Base-by-base conservation (phyloP, 208 protist genomes). In the Leishmania gerbilli region DNA sequence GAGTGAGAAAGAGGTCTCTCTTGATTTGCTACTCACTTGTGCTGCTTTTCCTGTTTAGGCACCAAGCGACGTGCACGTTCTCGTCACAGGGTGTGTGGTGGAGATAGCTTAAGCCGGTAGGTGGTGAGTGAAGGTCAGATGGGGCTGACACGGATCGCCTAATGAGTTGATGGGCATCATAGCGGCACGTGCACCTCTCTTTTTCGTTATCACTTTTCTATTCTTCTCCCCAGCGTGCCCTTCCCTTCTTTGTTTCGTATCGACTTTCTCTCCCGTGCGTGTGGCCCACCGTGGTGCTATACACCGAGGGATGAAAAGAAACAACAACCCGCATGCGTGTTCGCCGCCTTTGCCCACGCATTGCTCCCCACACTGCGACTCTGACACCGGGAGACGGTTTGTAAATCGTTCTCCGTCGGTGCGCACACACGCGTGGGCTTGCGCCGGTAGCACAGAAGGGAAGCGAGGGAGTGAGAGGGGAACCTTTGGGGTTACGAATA, bases 221-320 rank as follows among this genome's bases (percentile, higher is more conserved):
- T 67, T 45, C 58, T 81, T 67, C 74, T n/a, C 49, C 40, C 68
- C 37, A 81, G 77, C 42, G 40, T 58, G 7, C 47, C 45, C 45
- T 74, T 47, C 6, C n/a, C 47, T 74, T 74, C 60, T 64, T 55
- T n/a, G 62, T 65, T 47, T n/a, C 55, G 42, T 34, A 27, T 49
- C 27, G 64, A 49, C 47, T 51, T 82, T 21, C 9, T 76, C 58
- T 65, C 45, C 65, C 3, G 62, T 74, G 72, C 55, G n/a, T 4
- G 15, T 58, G 45, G 31, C 47, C 45, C 37, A 40, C 34, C 49
- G 34, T 67, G 68, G 7, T 58, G 81, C 51, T 56, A 37, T 37
- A 34, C 45, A 19, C 27, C 5, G 69, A 53, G 45, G n/a, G 45
- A 31, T 40, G 67, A n/a, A 27, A 27, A 17, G 37, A 21, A 74